Conservation (phyloP, 768 basidiomycete species). For the Lentinula detonsa region DNA sequence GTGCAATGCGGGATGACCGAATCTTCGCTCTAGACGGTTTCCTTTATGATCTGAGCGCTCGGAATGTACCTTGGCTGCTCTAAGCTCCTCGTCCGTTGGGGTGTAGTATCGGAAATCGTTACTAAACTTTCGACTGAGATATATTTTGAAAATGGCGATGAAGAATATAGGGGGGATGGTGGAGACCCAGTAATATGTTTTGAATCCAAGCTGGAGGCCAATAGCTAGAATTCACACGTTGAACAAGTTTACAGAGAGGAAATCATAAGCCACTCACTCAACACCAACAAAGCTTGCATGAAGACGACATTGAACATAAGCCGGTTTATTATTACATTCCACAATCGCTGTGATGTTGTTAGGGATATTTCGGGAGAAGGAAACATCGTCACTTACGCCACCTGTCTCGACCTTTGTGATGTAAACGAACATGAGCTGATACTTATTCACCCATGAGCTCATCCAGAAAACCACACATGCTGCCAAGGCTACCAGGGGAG, state of each 20-base stretch:
- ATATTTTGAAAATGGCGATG: slow-evolving; percentile 78
- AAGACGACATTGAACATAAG: slow-evolving; percentile 70
- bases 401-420: slow-evolving; percentile 88
- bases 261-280: slow-evolving; percentile 56
- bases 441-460: slow-evolving; percentile 87
- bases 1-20: slow-evolving; percentile 91
- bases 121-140: slow-evolving; percentile 65
- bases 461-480: slow-evolving; percentile 86
- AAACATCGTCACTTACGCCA: slow-evolving; percentile 52
- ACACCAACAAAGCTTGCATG: slow-evolving; percentile 83
- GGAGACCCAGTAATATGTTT: slow-evolving; percentile 72
- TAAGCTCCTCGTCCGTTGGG: slow-evolving; percentile 77
- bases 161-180: slow-evolving; percentile 85
- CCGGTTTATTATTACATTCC: slow-evolving; percentile 93
- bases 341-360: slow-evolving; percentile 56
- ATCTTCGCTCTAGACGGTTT: slow-evolving; percentile 80
- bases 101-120: slow-evolving; percentile 73
- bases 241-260: slow-evolving; percentile 7
- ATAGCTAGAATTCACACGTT: slow-evolving; percentile 48
- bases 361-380: neutral
- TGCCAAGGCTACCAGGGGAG: slow-evolving; percentile 82
- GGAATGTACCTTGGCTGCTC: slow-evolving; percentile 68
- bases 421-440: slow-evolving; percentile 94
- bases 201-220: slow-evolving; percentile 73
- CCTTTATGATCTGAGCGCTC: slow-evolving; percentile 67